These are phyloP conservation scores for Colletotrichum cordylinicola DNA, from an alignment of 2,329 filamentous ascomycete species.

Conservation along the genomic window DNA sequence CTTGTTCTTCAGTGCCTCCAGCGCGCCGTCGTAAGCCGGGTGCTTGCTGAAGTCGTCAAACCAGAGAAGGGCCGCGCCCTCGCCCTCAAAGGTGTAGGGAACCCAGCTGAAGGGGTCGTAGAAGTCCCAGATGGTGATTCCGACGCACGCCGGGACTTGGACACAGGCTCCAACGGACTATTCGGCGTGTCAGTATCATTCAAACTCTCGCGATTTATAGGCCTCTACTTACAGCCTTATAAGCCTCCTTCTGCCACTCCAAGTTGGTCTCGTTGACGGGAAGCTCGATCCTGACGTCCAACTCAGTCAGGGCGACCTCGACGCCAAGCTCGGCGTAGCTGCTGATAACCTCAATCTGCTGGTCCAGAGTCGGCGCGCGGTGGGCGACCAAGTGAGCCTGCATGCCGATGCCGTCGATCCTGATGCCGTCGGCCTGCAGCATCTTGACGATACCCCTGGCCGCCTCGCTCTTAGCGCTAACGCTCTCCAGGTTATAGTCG, in stretches of 20 bases:
- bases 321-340: constrained; percentile 48
- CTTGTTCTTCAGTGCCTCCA: constrained; percentile 38
- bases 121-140: constrained; percentile 41
- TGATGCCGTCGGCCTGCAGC: constrained; percentile 52
- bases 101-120: constrained; percentile 46
- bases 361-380: constrained; percentile 42
- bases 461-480: constrained; percentile 49
- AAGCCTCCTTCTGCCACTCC: constrained; percentile 33
- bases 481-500: constrained; percentile 66
- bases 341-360: constrained; percentile 43
- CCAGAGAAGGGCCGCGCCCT: constrained; percentile 47
- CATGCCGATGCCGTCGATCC: constrained; percentile 68
- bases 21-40: constrained; percentile 44
- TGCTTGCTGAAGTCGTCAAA: constrained; percentile 46
- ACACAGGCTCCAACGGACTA: constrained; percentile 32
- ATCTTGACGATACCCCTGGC: constrained; percentile 50
- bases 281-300: constrained; percentile 52
- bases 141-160: constrained; percentile 33
- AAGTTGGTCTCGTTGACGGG: constrained; percentile 33
- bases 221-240: constrained; percentile 16
- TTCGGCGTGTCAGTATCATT: background rate
- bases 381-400: constrained; percentile 67
- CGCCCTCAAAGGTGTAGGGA: constrained; percentile 42
- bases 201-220: background rate
- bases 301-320: constrained; percentile 60